These are phyloP conservation scores for Yamadazyma paraphyllophila DNA, from an alignment of 805 yeast species.

Conservation along the genomic window DNA sequence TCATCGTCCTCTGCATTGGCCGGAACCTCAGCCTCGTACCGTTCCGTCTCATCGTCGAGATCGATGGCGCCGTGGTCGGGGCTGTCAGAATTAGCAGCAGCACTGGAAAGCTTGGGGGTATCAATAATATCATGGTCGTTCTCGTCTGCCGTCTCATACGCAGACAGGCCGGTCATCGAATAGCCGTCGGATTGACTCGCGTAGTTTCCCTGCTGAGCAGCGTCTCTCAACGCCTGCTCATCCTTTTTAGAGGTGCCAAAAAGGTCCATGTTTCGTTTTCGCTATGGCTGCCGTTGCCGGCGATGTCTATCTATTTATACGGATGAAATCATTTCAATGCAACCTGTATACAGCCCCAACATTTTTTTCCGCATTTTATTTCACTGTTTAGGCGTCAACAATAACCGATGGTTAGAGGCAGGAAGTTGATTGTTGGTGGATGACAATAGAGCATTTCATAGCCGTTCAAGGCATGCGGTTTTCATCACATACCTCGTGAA, in stretches of 20 bases:
- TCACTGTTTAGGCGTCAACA: neutral
- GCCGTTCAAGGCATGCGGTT: too few relatives aligned
- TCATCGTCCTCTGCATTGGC: neutral
- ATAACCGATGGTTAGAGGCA: neutral
- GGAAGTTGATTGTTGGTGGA: neutral
- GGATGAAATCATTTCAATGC: neutral
- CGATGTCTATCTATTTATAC: neutral
- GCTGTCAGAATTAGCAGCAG: neutral
- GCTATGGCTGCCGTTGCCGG: neutral
- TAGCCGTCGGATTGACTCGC: slow-evolving; percentile 8
- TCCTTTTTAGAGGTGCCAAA: slow-evolving; percentile 34
- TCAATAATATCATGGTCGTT: neutral
- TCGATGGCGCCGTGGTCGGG: neutral
- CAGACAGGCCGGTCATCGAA: slow-evolving; percentile 26
- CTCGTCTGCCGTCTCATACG: slow-evolving; percentile 36
- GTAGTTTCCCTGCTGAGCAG: slow-evolving; percentile 2
- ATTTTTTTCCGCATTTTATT: neutral
- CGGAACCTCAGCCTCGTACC: too few relatives aligned
- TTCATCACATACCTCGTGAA: too few relatives aligned
- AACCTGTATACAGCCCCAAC: neutral
- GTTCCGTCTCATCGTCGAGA: too few relatives aligned
- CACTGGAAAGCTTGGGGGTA: neutral
- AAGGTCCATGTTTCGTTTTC: slow-evolving; percentile 34
- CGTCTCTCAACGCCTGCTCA: slow-evolving; percentile 14
- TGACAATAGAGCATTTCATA: too few relatives aligned